phyloP scores from a whole-genome alignment of 1,284 basidiomycete species.

The Heterobasidion annosum region DNA sequence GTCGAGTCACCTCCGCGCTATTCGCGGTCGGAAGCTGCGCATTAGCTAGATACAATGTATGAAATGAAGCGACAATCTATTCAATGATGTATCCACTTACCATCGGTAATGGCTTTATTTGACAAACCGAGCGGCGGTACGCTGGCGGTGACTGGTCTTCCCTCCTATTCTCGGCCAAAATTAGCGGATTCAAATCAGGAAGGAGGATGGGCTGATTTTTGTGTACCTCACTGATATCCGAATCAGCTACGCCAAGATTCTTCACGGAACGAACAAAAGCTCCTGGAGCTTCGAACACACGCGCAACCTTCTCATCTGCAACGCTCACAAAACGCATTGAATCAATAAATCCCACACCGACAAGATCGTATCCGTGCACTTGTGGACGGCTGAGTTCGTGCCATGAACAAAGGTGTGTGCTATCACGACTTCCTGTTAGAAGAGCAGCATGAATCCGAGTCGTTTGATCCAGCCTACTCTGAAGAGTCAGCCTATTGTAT shows the following conservation, averaged over 20 bases:
- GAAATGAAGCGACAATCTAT: neutral
- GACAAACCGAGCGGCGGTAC: conserved; percentile 74
- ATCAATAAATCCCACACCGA: conserved; percentile 72
- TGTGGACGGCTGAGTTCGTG: conserved; percentile 87
- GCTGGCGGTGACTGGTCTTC: conserved; percentile 52
- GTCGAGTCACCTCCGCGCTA: conserved; percentile 22
- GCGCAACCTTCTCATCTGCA: conserved; percentile 88
- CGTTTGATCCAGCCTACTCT: conserved; percentile 74
- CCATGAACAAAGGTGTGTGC: conserved; percentile 40
- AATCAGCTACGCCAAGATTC: conserved; percentile 36
- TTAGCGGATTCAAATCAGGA: neutral
- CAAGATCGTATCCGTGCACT: conserved; percentile 89
- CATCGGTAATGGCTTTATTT: conserved; percentile 55
- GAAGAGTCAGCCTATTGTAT: neutral
- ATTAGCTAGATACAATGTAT: neutral
- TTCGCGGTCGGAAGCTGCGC: conserved; percentile 8
- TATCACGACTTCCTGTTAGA: conserved; percentile 15
- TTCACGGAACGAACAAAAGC: conserved; percentile 63
- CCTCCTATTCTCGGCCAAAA: conserved; percentile 15
- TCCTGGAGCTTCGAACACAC: conserved; percentile 83
- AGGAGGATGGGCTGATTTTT: neutral
- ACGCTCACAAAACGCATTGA: conserved; percentile 76
- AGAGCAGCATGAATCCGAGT: conserved; percentile 73
- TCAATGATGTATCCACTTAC: conserved; percentile 22
- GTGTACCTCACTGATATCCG: conserved; percentile 37